Percentiles rank a stretch among this genome's conserved stretches.
Conservation (phyloP, 306 rosid species). For the Calophaca sinica region DNA sequence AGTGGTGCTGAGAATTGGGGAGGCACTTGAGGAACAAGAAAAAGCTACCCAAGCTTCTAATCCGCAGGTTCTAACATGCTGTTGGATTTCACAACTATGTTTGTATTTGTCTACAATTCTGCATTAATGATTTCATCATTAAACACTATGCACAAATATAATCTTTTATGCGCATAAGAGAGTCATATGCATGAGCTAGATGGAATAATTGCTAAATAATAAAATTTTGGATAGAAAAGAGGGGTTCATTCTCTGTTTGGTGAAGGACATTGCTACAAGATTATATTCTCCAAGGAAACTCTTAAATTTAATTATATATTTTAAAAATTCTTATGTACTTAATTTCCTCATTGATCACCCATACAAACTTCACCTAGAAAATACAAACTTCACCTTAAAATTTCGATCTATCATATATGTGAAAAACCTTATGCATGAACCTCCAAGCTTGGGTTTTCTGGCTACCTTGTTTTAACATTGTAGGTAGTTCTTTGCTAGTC, state of each 20-base stretch:
- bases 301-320: neutral
- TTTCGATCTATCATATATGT: neutral
- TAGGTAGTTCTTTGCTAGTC: conserved; percentile 20
- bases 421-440: conserved; percentile 28
- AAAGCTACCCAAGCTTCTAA: conserved; percentile 66
- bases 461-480: neutral
- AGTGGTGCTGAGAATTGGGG: conserved; percentile 91
- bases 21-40: conserved; percentile 91
- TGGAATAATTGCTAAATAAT: conserved; percentile 13
- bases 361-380: too few species aligned
- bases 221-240: conserved; percentile 23
- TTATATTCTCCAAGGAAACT: neutral
- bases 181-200: conserved; percentile 11
- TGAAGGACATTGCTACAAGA: conserved; percentile 20
- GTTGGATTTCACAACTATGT: conserved; percentile 20
- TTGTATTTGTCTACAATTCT: conserved; percentile 7
- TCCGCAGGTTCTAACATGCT: conserved; percentile 62
- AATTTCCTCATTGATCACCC: conserved; percentile 18
- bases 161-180: conserved; percentile 4
- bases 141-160: conserved; percentile 16
- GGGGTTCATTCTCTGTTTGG: conserved; percentile 37
- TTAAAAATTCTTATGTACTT: conserved; percentile 1
- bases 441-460: neutral
- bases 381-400: conserved; percentile 14
- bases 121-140: conserved; percentile 15